Percentiles rank a stretch among this genome's conserved stretches.
Evolutionary conservation across 202 grass and related monocot species (phyloP).

Genomic region (Sporobolus alterniflorus): DNA sequence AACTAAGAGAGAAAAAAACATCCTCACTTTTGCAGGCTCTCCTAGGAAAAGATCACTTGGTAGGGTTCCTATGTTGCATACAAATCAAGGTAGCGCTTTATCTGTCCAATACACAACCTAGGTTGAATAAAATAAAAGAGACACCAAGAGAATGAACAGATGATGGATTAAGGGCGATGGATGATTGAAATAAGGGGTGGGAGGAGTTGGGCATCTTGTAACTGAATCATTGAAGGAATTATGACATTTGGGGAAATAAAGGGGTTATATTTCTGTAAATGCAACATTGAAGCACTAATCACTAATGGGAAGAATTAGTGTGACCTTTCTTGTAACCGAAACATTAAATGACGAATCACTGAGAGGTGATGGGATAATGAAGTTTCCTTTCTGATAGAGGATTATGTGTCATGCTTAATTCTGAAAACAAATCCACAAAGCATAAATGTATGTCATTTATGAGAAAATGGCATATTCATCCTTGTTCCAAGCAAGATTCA

Average conservation of each 20-base stretch:
- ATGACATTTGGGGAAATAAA: too few species aligned
- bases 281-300: too few species aligned
- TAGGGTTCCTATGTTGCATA: conserved; percentile 64
- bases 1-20: not conserved
- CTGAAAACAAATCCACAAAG: not conserved
- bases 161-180: too few species aligned
- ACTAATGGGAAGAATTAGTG: too few species aligned
- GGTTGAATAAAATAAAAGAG: conserved; percentile 10
- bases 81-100: conserved; percentile 79
- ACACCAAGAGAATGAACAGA: not conserved
- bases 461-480: not conserved
- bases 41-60: conserved; percentile 91
- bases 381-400: not conserved
- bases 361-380: too few species aligned
- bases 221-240: too few species aligned
- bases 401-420: not conserved
- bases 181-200: too few species aligned
- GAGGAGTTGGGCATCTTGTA: too few species aligned
- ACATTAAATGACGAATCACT: too few species aligned
- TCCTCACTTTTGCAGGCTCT: conserved; percentile 63
- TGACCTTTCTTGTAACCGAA: too few species aligned
- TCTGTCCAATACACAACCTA: conserved; percentile 40
- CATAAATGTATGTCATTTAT: not conserved
- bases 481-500: not conserved
- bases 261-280: too few species aligned